These are phyloP conservation scores for Geotrichum citri-aurantii DNA, from an alignment of 1,139 yeast species.

Conservation along the genomic window DNA sequence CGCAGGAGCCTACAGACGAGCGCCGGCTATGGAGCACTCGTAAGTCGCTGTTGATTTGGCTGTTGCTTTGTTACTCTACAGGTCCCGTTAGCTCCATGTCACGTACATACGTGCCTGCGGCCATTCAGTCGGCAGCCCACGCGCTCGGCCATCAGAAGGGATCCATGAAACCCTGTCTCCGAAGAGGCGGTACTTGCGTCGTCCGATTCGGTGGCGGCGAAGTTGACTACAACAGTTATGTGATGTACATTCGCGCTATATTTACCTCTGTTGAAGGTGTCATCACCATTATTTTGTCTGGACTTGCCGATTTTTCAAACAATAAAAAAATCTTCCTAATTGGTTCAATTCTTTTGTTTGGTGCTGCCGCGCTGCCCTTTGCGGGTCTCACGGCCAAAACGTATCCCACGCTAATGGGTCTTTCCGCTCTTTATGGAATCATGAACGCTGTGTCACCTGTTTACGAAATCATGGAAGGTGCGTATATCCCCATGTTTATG, in stretches of 20 bases:
- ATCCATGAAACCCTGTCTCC: conserved; percentile 30
- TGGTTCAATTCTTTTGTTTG: conserved; percentile 37
- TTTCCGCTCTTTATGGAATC: conserved; percentile 38
- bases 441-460: conserved; percentile 36
- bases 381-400: conserved; percentile 34
- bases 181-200: conserved; percentile 40
- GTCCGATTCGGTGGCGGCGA: conserved; percentile 38
- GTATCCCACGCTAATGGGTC: conserved; percentile 30
- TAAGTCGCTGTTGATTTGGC: conserved; percentile 32
- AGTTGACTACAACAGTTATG: conserved; percentile 37
- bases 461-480: conserved; percentile 42
- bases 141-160: conserved; percentile 33
- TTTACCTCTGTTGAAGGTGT: conserved; percentile 42
- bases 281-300: conserved; percentile 40
- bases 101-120: conserved; percentile 43
- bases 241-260: conserved; percentile 39
- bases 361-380: conserved; percentile 40
- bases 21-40: conserved; percentile 16
- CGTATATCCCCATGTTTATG: conserved; percentile 45
- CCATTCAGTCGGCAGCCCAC: conserved; percentile 41
- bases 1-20: not conserved
- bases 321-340: conserved; percentile 38
- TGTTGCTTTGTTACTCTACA: conserved; percentile 35
- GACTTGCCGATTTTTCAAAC: conserved; percentile 44
- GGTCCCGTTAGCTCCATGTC: conserved; percentile 46